A percentile compares a stretch with the other conserved stretches of the same genome.
phyloP scores from a whole-genome alignment of 148 eudicot genomes.

The Linanthus parryae region DNA sequence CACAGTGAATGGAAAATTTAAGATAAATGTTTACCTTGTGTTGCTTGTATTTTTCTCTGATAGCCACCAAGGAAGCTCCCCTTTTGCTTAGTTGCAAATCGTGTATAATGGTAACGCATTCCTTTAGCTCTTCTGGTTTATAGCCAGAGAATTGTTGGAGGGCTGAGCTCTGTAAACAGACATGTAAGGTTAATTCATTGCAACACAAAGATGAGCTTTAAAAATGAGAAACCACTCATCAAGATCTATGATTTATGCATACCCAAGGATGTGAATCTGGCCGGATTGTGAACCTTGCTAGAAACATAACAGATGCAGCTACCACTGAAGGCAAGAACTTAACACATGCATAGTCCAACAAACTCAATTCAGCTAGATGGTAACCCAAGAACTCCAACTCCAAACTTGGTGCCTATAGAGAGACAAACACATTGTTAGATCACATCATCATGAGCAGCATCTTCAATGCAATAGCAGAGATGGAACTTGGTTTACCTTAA shows the following conservation, averaged over 20 bases:
- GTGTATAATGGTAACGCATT: conserved; percentile 67
- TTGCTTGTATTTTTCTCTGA: conserved; percentile 72
- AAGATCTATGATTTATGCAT: too few species aligned
- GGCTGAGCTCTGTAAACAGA: conserved; percentile 30
- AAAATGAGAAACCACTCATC: too few species aligned
- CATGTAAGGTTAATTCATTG: neutral
- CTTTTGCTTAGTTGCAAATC: conserved; percentile 62
- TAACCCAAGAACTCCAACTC: conserved; percentile 63
- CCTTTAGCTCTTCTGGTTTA: conserved; percentile 56
- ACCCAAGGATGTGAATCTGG: conserved; percentile 81
- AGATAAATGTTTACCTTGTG: conserved; percentile 49
- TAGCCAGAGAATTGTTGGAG: conserved; percentile 72
- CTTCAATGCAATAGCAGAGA: neutral
- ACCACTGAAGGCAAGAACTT: conserved; percentile 76
- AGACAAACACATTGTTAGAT: neutral
- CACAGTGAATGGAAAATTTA: neutral
- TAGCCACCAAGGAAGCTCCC: conserved; percentile 53
- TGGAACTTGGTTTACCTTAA: conserved; percentile 22
- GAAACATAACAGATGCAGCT: conserved; percentile 81
- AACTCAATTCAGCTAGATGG: conserved; percentile 82
- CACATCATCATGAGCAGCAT: too few species aligned
- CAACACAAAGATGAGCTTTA: neutral
- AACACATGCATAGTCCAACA: conserved; percentile 70
- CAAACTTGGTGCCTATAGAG: conserved; percentile 42
- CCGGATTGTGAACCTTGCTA: conserved; percentile 53